Evolutionary conservation across 2,329 filamentous ascomycete genomes (phyloP).

Genomic region (Purpureocillium takamizusanense): DNA sequence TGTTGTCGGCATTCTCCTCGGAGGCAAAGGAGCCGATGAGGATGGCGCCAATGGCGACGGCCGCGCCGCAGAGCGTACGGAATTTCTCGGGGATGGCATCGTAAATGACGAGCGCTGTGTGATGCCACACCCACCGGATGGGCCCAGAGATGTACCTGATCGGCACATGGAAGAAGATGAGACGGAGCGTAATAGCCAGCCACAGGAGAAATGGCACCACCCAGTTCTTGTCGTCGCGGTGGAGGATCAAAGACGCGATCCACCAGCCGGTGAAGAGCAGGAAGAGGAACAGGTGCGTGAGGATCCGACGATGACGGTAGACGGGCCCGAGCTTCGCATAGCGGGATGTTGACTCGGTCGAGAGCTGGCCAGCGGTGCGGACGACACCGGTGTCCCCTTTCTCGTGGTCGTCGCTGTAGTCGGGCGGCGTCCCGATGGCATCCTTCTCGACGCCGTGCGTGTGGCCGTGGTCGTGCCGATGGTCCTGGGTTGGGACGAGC

Average conservation of each 20-base stretch:
- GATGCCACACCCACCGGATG: slow-evolving; percentile 58
- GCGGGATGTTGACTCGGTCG: slow-evolving; percentile 10
- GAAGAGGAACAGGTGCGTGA: slow-evolving; percentile 37
- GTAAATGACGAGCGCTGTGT: slow-evolving; percentile 50
- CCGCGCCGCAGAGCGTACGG: slow-evolving; percentile 53
- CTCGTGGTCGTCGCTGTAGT: slow-evolving; percentile 32
- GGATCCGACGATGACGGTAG: slow-evolving; percentile 35
- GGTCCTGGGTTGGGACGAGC: slow-evolving; percentile 23
- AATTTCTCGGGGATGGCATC: slow-evolving; percentile 57
- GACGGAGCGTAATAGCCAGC: slow-evolving; percentile 62
- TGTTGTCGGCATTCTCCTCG: slow-evolving; percentile 65
- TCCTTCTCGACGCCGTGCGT: slow-evolving; percentile 15
- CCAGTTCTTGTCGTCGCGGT: slow-evolving; percentile 69
- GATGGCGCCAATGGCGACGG: slow-evolving; percentile 60
- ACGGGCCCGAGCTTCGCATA: slow-evolving; percentile 19
- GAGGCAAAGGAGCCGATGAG: slow-evolving; percentile 71
- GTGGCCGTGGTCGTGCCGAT: slow-evolving; percentile 17
- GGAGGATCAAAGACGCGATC: slow-evolving; percentile 65
- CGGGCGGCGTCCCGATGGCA: slow-evolving; percentile 18
- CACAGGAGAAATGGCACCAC: slow-evolving; percentile 76
- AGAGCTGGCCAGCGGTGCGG: slow-evolving; percentile 16
- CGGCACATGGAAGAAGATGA: slow-evolving; percentile 67
- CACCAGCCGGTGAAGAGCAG: slow-evolving; percentile 54
- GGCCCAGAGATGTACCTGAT: slow-evolving; percentile 57
- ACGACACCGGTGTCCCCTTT: slow-evolving; percentile 18